These are phyloP conservation scores for Verbena officinalis DNA, from an alignment of 257 asterid species.

Conservation along the genomic window DNA sequence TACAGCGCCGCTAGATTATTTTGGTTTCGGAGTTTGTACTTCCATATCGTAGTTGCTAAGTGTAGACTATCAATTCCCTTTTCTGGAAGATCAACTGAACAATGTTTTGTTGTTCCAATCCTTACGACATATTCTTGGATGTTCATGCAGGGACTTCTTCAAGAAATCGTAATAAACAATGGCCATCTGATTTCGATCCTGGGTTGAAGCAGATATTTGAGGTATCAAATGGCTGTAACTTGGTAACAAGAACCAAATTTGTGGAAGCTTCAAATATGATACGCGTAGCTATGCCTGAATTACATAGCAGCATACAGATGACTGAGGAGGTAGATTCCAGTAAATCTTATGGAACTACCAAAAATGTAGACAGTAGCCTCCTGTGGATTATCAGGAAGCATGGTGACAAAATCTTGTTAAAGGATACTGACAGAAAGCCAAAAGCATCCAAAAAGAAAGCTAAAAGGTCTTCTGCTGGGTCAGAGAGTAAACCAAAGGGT, in stretches of 20 bases:
- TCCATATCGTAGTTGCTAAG: slow-evolving; percentile 1
- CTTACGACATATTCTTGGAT: slow-evolving; percentile 21
- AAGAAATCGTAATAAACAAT: slow-evolving; percentile 27
- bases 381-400: slow-evolving; percentile 54
- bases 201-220: slow-evolving; percentile 71
- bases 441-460: slow-evolving; percentile 61
- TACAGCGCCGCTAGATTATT: not conserved
- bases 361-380: slow-evolving; percentile 46
- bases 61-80: not conserved
- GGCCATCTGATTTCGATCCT: slow-evolving; percentile 41
- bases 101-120: too few species aligned
- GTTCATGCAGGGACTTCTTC: slow-evolving; percentile 54
- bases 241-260: slow-evolving; percentile 46
- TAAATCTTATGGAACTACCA: slow-evolving; percentile 26
- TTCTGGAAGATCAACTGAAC: not conserved
- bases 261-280: slow-evolving; percentile 65
- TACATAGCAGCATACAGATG: slow-evolving; percentile 33
- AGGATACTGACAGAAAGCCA: slow-evolving; percentile 77
- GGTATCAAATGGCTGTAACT: slow-evolving; percentile 43
- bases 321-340: slow-evolving; percentile 40
- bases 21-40: not conserved
- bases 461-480: slow-evolving; percentile 49
- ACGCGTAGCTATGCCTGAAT: slow-evolving; percentile 43
- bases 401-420: slow-evolving; percentile 70
- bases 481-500: slow-evolving; percentile 40